A percentile compares a stretch with the other conserved stretches of the same genome.
Evolutionary conservation across 164 flowering plant species (phyloP).

Genomic region (Dillenia suffruticosa): DNA sequence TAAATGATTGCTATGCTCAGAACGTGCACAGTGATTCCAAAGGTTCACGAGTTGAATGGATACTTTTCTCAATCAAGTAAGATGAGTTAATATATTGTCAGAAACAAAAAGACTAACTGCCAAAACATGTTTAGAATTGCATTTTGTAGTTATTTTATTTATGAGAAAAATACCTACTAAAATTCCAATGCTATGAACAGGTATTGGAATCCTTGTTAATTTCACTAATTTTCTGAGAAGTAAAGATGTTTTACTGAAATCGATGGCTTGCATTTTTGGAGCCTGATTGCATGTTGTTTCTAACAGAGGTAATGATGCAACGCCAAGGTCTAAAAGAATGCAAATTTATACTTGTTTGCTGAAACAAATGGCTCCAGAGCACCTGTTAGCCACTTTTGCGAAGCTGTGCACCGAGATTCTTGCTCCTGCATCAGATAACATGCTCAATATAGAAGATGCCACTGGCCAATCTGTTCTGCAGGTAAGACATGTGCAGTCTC

Average conservation of each 20-base stretch:
- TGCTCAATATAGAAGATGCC: constrained; percentile 62
- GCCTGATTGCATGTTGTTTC: constrained; percentile 1
- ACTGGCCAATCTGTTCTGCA: constrained; percentile 82
- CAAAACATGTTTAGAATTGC: not conserved
- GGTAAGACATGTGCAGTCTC: constrained; percentile 31
- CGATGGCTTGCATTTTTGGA: not conserved
- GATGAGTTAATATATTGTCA: not conserved
- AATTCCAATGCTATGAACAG: too few relatives aligned
- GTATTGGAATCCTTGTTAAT: too few relatives aligned
- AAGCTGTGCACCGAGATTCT: constrained; percentile 92
- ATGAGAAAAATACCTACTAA: too few relatives aligned
- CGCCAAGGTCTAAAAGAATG: constrained; percentile 80
- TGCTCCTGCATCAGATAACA: constrained; percentile 92
- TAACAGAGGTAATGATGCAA: constrained; percentile 78
- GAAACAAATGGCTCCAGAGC: constrained; percentile 99
- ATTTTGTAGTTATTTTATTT: not conserved
- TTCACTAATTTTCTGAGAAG: not conserved
- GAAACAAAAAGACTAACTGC: too few relatives aligned
- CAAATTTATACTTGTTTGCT: constrained; percentile 73
- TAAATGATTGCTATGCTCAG: constrained; percentile 80
- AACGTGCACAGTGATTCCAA: constrained; percentile 50
- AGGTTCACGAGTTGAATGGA: constrained; percentile 35
- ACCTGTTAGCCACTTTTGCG: constrained; percentile 89
- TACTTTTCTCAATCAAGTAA: constrained; percentile 76
- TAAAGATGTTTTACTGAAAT: not conserved